These are phyloP conservation scores for Podospora appendiculata DNA, from an alignment of 495 filamentous ascomycete genomes.

Conservation along the genomic window DNA sequence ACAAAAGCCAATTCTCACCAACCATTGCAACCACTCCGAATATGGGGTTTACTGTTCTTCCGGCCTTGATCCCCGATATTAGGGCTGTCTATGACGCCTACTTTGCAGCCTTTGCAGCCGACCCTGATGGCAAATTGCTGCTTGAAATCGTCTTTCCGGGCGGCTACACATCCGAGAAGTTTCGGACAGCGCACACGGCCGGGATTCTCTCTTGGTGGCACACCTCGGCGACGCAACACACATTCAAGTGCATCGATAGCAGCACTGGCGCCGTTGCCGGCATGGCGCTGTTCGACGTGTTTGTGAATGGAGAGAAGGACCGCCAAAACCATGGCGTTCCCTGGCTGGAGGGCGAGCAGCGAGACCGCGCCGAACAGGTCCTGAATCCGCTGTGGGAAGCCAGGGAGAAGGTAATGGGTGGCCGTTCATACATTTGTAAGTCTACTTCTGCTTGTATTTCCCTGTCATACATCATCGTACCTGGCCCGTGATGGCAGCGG, in stretches of 20 bases:
- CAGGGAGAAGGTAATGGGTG: slow-evolving; percentile 22
- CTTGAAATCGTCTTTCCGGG: slow-evolving; percentile 27
- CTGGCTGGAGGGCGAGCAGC: slow-evolving; percentile 26
- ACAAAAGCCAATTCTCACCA: too few species aligned
- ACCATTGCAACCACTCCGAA: background rate
- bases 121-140: slow-evolving; percentile 15
- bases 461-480: background rate
- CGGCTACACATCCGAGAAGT: slow-evolving; percentile 17
- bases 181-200: slow-evolving; percentile 26
- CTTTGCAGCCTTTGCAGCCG: slow-evolving; percentile 28
- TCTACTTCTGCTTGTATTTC: background rate
- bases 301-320: slow-evolving; percentile 11
- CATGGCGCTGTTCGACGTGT: slow-evolving; percentile 28
- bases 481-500: background rate
- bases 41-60: slow-evolving; percentile 30
- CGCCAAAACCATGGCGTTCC: slow-evolving; percentile 17
- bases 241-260: slow-evolving; percentile 30
- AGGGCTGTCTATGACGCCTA: slow-evolving; percentile 31
- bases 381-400: slow-evolving; percentile 22
- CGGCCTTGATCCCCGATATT: slow-evolving; percentile 35
- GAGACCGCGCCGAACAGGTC: slow-evolving; percentile 18
- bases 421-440: slow-evolving; percentile 22
- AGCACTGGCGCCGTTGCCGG: slow-evolving; percentile 25
- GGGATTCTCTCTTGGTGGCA: slow-evolving; percentile 26
- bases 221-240: slow-evolving; percentile 22